phyloP scores from a whole-genome alignment of 768 basidiomycete genomes.

The Tulasnella sp. region DNA sequence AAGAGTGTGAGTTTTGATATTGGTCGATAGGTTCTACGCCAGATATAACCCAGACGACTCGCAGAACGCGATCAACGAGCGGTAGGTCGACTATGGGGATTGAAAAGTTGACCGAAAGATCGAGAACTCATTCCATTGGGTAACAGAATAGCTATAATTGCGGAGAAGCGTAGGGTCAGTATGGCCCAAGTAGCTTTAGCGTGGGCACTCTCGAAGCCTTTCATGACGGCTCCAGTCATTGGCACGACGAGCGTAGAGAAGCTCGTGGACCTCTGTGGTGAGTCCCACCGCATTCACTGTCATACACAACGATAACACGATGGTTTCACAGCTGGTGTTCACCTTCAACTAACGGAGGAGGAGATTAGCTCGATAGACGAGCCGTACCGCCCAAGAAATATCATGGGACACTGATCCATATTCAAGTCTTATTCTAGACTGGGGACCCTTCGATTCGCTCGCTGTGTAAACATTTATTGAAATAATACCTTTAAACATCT shows the following conservation, averaged over 20 bases:
- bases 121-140: neutral
- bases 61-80: neutral
- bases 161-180: slow-evolving; percentile 35
- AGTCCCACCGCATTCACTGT: slow-evolving; percentile 11
- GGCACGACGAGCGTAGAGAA: slow-evolving; percentile 25
- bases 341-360: slow-evolving; percentile 37
- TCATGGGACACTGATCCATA: slow-evolving; percentile 34
- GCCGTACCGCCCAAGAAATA: slow-evolving; percentile 37
- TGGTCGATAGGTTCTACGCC: neutral
- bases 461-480: neutral
- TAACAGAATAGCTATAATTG: slow-evolving; percentile 35
- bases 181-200: slow-evolving; percentile 41
- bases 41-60: slow-evolving; percentile 1
- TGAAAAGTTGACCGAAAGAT: neutral
- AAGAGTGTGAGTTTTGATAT: neutral
- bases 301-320: neutral
- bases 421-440: too few species aligned
- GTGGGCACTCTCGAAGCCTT: slow-evolving; percentile 19
- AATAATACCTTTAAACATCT: neutral
- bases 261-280: slow-evolving; percentile 50
- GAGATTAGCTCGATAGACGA: slow-evolving; percentile 39
- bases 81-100: neutral
- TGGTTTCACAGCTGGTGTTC: neutral
- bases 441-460: too few species aligned
- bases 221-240: slow-evolving; percentile 21